Percentiles rank a stretch among this genome's conserved stretches.
Evolutionary conservation across 2,329 filamentous ascomycete species (phyloP).

Genomic region (Hypoxylon sp.): DNA sequence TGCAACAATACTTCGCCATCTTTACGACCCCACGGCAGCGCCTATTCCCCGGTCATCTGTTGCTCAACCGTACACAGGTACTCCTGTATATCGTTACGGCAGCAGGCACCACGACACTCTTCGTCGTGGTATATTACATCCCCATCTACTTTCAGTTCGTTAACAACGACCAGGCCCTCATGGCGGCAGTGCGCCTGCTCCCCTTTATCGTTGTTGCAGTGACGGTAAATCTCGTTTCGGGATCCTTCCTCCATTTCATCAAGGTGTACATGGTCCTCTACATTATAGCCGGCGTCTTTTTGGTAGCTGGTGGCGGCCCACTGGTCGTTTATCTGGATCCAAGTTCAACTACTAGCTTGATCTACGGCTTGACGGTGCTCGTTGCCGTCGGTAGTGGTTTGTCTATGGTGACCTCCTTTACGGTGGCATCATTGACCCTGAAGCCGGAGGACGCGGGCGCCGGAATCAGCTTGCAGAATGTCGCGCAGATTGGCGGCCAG

Average conservation of each 20-base stretch:
- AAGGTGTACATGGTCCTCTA: conserved; percentile 59
- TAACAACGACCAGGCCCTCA: conserved; percentile 56
- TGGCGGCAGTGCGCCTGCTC: conserved; percentile 57
- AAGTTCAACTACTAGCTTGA: conserved; percentile 7
- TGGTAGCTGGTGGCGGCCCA: conserved; percentile 51
- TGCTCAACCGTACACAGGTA: conserved; percentile 54
- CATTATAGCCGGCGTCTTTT: conserved; percentile 55
- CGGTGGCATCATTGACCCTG: conserved; percentile 49
- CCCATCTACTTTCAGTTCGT: conserved; percentile 55
- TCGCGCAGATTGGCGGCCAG: conserved; percentile 33
- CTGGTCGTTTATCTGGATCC: conserved; percentile 4
- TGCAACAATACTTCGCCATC: conserved; percentile 59
- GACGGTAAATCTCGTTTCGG: conserved; percentile 55
- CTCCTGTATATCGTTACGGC: conserved; percentile 58
- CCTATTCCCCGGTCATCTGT: conserved; percentile 61
- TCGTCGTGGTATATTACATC: conserved; percentile 61
- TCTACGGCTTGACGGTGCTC: conserved; percentile 57
- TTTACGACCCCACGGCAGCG: conserved; percentile 55
- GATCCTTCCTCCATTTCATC: conserved; percentile 54
- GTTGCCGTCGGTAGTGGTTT: conserved; percentile 59
- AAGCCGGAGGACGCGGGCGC: conserved; percentile 27
- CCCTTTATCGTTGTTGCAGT: conserved; percentile 58
- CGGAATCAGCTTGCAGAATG: conserved; percentile 50
- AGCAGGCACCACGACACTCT: conserved; percentile 48
- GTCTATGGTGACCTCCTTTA: conserved; percentile 55